Evolutionary conservation across 2,329 filamentous ascomycete species (phyloP).

Genomic region (Colletotrichum agaves): DNA sequence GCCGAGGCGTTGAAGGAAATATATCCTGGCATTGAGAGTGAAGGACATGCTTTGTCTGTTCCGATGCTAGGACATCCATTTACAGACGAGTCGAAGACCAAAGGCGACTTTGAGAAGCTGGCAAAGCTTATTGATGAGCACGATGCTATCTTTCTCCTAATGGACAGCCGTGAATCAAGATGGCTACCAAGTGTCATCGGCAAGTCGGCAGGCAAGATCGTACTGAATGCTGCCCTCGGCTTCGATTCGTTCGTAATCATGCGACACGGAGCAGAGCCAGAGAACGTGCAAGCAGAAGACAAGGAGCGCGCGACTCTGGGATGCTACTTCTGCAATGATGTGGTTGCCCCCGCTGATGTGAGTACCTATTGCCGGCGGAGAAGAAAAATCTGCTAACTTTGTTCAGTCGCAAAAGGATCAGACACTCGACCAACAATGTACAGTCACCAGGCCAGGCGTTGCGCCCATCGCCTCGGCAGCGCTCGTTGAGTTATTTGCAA

Average conservation of each 20-base stretch:
- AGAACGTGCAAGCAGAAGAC: conserved; percentile 44
- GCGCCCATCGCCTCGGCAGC: conserved; percentile 92
- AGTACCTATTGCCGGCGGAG: conserved; percentile 51
- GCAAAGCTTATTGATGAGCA: conserved; percentile 82
- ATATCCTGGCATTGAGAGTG: conserved; percentile 87
- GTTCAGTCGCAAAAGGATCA: conserved; percentile 88
- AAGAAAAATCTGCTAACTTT: not conserved
- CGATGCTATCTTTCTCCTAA: conserved; percentile 94
- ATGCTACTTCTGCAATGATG: conserved; percentile 99
- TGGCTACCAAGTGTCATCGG: conserved; percentile 98
- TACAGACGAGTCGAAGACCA: conserved; percentile 74
- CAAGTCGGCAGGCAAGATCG: conserved; percentile 91
- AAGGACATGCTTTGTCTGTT: conserved; percentile 84
- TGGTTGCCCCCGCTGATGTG: conserved; percentile 93
- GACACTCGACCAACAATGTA: conserved; percentile 97
- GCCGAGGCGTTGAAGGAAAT: conserved; percentile 85
- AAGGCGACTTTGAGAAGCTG: conserved; percentile 79
- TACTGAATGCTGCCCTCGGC: conserved; percentile 94
- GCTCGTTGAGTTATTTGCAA: conserved; percentile 89
- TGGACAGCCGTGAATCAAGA: conserved; percentile 93
- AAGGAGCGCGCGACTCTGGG: conserved; percentile 77
- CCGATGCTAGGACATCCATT: conserved; percentile 97
- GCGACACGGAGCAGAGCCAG: conserved; percentile 82
- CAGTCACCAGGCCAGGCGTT: conserved; percentile 92
- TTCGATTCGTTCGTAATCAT: conserved; percentile 98